Evolutionary conservation across 1,284 basidiomycete genomes (phyloP).

Genomic region (Pyrrhoderma lamaoense): DNA sequence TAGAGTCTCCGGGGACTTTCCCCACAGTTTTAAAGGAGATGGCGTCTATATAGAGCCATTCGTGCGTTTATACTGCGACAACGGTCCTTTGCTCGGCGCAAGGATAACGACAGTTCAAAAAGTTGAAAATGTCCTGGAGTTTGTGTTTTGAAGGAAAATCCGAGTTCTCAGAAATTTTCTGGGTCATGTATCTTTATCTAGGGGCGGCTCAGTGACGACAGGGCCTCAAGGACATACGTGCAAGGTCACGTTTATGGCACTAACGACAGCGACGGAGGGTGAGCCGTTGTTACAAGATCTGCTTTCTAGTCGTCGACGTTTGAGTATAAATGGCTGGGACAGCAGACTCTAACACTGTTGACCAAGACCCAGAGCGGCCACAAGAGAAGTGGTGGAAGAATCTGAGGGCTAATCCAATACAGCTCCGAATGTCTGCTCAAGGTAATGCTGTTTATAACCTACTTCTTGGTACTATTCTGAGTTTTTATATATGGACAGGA

Average conservation of each 20-base stretch:
- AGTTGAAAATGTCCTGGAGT: too few species aligned
- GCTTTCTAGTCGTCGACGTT: too few species aligned
- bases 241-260: too few species aligned
- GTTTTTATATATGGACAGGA: constrained; percentile 30
- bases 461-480: background rate
- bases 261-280: too few species aligned
- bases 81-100: constrained; percentile 72
- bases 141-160: constrained; percentile 9
- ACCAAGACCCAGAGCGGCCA: constrained; percentile 10
- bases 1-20: constrained; percentile 82
- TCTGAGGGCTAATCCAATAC: constrained; percentile 11
- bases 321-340: constrained; percentile 16
- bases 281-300: too few species aligned
- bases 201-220: background rate
- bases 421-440: constrained; percentile 12
- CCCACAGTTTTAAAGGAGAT: constrained; percentile 60
- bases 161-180: constrained; percentile 22
- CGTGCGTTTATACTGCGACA: constrained; percentile 73
- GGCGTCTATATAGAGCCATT: constrained; percentile 30
- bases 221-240: too few species aligned
- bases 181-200: background rate
- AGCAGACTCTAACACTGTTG: constrained; percentile 7
- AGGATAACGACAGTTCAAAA: constrained; percentile 9
- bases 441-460: constrained; percentile 4
- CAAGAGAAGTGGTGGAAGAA: constrained; percentile 9